Conservation (phyloP, 1,284 basidiomycete genomes). For the Cryptococcus hybrid region DNA sequence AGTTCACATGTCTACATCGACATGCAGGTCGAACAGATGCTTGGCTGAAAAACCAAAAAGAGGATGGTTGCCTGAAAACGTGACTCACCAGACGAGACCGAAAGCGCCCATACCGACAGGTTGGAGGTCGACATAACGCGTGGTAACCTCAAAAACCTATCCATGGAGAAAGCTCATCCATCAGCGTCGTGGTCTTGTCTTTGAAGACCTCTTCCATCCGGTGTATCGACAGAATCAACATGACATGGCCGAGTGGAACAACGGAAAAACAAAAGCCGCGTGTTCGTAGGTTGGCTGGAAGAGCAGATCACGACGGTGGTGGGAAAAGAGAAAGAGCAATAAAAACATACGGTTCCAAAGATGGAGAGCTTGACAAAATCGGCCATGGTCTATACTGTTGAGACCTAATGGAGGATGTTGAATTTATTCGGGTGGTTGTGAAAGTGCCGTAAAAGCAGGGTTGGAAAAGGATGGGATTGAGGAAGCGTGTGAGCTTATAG, state of each 20-base stretch:
- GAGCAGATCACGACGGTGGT: too few species aligned
- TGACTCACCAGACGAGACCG: constrained; percentile 84
- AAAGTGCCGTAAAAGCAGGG: constrained; percentile 1
- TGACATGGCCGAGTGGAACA: too few species aligned
- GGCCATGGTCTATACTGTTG: constrained; percentile 40
- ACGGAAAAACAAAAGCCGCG: too few species aligned
- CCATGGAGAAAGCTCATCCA: not conserved
- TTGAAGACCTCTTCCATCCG: too few species aligned
- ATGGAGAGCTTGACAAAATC: constrained; percentile 96
- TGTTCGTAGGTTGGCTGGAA: too few species aligned
- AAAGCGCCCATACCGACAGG: constrained; percentile 99
- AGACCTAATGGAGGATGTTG: not conserved
- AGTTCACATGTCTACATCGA: not conserved
- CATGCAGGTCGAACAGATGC: not conserved
- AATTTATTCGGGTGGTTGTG: not conserved
- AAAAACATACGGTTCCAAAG: constrained; percentile 69
- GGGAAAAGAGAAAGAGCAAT: not conserved
- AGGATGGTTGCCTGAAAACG: not conserved
- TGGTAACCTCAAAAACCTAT: constrained; percentile 72
- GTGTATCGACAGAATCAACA: too few species aligned
- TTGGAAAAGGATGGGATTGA: not conserved
- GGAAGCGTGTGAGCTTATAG: too few species aligned
- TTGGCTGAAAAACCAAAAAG: not conserved
- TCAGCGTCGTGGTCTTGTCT: not conserved
- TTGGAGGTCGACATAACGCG: constrained; percentile 98